phyloP scores from a whole-genome alignment of 1,139 yeast genomes.

The Entelexis sorbosivorans region DNA sequence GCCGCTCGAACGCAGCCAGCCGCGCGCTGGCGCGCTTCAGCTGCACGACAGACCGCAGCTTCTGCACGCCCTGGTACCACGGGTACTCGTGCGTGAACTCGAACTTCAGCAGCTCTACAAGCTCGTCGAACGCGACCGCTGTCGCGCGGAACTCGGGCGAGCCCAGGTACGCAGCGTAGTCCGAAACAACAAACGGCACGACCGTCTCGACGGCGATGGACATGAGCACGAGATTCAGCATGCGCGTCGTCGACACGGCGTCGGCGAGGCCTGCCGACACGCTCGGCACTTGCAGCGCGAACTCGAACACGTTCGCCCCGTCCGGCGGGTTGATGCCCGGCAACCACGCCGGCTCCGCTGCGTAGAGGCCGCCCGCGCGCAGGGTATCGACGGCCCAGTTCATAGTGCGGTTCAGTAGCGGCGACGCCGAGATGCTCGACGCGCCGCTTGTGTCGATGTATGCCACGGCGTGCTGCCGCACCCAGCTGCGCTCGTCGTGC shows the following conservation, averaged over 20 bases:
- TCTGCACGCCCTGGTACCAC: conserved; percentile 30
- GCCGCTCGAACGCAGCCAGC: conserved; percentile 40
- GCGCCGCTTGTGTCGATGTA: conserved; percentile 53
- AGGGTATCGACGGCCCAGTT: conserved; percentile 42
- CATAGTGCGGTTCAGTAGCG: conserved; percentile 43
- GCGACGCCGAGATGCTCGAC: conserved; percentile 40
- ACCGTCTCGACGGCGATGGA: conserved; percentile 41
- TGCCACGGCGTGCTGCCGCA: conserved; percentile 24
- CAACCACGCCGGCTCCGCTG: not conserved
- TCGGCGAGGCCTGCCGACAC: conserved; percentile 42
- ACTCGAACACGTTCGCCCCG: conserved; percentile 34
- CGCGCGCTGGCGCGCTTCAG: conserved; percentile 32
- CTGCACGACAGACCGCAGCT: conserved; percentile 26
- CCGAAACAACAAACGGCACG: conserved; percentile 35
- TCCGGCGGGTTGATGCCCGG: not conserved
- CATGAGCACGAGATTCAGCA: conserved; percentile 41
- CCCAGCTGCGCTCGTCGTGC: not conserved
- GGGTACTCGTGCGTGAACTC: conserved; percentile 30
- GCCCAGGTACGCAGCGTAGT: conserved; percentile 34
- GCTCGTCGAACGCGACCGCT: conserved; percentile 27
- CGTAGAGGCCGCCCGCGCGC: conserved; percentile 6
- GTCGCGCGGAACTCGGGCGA: conserved; percentile 24
- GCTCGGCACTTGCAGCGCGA: conserved; percentile 55
- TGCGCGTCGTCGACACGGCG: conserved; percentile 44
- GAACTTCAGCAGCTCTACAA: conserved; percentile 26